Base-by-base conservation (phyloP, 2,329 filamentous ascomycete genomes). In the Torrubiellomyces zombiae region DNA sequence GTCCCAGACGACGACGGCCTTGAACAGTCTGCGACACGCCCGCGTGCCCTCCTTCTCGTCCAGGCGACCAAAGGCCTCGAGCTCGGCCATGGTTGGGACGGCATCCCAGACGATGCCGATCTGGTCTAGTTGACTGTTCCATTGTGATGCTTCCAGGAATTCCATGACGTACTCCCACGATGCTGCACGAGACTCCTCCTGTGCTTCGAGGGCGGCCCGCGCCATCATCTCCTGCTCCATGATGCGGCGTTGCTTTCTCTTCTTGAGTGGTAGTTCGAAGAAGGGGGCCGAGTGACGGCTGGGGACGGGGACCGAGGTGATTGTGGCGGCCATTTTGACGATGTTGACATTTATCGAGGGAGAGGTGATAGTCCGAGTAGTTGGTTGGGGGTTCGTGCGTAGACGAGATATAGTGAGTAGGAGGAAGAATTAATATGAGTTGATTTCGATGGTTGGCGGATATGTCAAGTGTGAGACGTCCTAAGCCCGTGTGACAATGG, bases 1-100 rank as follows among this genome's bases (percentile, higher is more conserved):
- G 27, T 52, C 48, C 48, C 48, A 52, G 18, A 52, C 43, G 19
- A 52, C 48, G 8, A 44, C 43, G 14, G 48, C 48, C 32, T 48
- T 51, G 43, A 52, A 52, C 4, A 51, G 37, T 9, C 43, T 40
- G 17, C 48, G 40, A 31, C 48, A 51, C 19, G 44, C 45, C 18
- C 41, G 40, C 4, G 48, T 52, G 28, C 48, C 48, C 20, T 50
- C 42, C 19, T 39, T 40, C 28, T 49, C 44, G 27, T 43, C 37
- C 20, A 52, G 38, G 13, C 31, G 26, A 16, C 47, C 47, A 21
- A 42, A 51, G 6, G 40, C 34, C 23, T 44, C 38, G 16, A 52
- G 43, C 32, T 48, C 44, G 15, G 43, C 34, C 31, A 50, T 43
- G 25, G 42, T 40, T 9, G 48, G 48, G 4, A 52, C 40, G 11